Percentiles rank a stretch among this genome's conserved stretches.
Conservation (phyloP, 2,329 filamentous ascomycete genomes). For the Scleromitrula shiraiana region DNA sequence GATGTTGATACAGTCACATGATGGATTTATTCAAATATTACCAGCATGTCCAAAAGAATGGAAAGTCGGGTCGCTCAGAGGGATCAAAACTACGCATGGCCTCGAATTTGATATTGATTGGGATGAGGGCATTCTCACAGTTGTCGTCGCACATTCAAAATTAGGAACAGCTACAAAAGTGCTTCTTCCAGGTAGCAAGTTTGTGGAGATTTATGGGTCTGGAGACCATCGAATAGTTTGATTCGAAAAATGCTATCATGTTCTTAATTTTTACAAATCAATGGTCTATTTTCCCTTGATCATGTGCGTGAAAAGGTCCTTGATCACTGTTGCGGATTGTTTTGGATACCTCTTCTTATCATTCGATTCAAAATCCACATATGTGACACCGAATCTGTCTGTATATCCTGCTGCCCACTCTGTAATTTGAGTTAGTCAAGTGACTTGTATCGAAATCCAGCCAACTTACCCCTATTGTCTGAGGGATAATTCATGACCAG, state of each 20-base stretch:
- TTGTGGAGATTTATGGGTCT: not conserved
- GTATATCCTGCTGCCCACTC: conserved; percentile 66
- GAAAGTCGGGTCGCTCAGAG: not conserved
- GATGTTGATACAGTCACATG: conserved; percentile 35
- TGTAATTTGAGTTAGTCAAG: not conserved
- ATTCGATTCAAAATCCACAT: conserved; percentile 64
- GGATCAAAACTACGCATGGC: not conserved
- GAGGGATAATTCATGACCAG: conserved; percentile 78
- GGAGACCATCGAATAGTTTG: not conserved
- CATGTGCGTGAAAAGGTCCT: conserved; percentile 60
- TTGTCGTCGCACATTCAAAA: not conserved
- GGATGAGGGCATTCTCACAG: not conserved
- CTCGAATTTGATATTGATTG: not conserved
- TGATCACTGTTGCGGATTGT: conserved; percentile 67
- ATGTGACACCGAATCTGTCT: conserved; percentile 76
- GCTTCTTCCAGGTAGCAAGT: not conserved
- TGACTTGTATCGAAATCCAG: not conserved
- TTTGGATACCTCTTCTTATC: conserved; percentile 73
- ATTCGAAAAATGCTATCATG: not conserved
- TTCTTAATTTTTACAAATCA: not conserved
- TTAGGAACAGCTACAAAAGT: not conserved
- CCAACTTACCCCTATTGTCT: conserved; percentile 39
- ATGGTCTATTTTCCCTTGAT: conserved; percentile 46
- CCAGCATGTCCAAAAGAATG: conserved; percentile 1
- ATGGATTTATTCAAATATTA: conserved; percentile 12